Conservation (phyloP, 148 eudicot genomes). For the Silene latifolia region DNA sequence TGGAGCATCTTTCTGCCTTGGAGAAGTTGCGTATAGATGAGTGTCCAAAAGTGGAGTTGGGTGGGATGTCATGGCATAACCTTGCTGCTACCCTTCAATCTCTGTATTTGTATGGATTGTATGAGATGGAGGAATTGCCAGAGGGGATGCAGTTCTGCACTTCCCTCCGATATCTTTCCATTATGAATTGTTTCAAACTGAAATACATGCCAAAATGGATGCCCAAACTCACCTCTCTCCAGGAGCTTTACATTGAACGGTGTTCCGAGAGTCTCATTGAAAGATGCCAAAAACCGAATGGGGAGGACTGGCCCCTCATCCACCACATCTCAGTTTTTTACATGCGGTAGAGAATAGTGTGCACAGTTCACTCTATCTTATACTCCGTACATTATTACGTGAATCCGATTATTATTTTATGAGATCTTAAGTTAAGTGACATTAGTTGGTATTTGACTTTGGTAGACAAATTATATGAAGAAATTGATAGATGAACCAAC, state of each 20-base stretch:
- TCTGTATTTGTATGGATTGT: neutral
- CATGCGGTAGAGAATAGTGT: too few species aligned
- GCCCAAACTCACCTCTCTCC: conserved; percentile 9
- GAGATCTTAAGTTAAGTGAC: too few species aligned
- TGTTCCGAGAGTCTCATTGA: neutral
- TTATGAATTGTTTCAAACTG: neutral
- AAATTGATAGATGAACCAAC: too few species aligned
- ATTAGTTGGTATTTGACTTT: too few species aligned
- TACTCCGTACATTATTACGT: too few species aligned
- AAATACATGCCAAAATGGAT: conserved; percentile 14
- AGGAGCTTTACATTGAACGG: neutral
- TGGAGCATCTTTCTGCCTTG: conserved; percentile 20
- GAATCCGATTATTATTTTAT: too few species aligned
- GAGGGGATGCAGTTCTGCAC: conserved; percentile 2
- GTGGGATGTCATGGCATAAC: neutral
- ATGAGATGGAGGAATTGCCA: neutral
- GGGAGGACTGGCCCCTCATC: conserved; percentile 16
- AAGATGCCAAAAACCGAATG: neutral
- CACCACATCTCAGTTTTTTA: neutral
- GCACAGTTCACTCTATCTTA: too few species aligned
- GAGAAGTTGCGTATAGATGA: neutral
- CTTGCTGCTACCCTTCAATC: neutral
- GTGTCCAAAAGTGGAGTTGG: neutral
- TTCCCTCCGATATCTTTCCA: conserved; percentile 1
- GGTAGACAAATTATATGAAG: too few species aligned